Base-by-base conservation (phyloP, 148 eudicot species). In the Vaccinium darrowii region DNA sequence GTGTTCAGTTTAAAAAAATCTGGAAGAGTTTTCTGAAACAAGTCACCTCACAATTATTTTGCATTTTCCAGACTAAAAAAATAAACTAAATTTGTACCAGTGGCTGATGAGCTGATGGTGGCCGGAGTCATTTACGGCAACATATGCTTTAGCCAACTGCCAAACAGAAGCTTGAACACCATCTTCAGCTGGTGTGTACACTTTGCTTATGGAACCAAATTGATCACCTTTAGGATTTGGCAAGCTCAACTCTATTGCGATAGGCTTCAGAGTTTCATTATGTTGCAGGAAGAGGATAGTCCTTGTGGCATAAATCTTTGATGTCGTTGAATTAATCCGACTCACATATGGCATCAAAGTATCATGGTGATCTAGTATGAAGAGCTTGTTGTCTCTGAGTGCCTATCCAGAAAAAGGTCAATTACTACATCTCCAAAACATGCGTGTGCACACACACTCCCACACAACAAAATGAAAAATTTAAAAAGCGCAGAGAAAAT, bases 141-240 rank as follows among this genome's bases (percentile, higher is more conserved):
- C 92, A 78, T 90, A 85, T 69, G 91, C 83, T 77, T 90, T 90
- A 60, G 91, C 92, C 78, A 90, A 77, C 75, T 90, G 88, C 93
- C 93, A 90, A 33, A 91, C 39, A 19, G 88, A 67, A 4, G 76
- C 90, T 16, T 89, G 86, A 25, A 83, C 78, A n/a, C 90, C 90
- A 16, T 84, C 33, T 27, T 56, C 63, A 54, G 89, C 83, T 30
- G 90, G 91, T 54, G 82, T 71, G 77, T 73, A 85, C 4, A 88
- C 89, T 73, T 79, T 79, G 69, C 83, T 83, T 21, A 85, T 57
- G 8, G 80, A 79, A 50, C 89, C 82, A 10, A 49, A 58, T 58
- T 62, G 67, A 65, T 81, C 80, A 33, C 79, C 82, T 21, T 82
- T 51, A 39, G 86, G 73, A 33, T 86, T 74, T 11, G 84, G 84